A percentile compares a stretch with the other conserved stretches of the same genome.
Evolutionary conservation across 768 basidiomycete species (phyloP).

Genomic region (Hygrocybe punicea): DNA sequence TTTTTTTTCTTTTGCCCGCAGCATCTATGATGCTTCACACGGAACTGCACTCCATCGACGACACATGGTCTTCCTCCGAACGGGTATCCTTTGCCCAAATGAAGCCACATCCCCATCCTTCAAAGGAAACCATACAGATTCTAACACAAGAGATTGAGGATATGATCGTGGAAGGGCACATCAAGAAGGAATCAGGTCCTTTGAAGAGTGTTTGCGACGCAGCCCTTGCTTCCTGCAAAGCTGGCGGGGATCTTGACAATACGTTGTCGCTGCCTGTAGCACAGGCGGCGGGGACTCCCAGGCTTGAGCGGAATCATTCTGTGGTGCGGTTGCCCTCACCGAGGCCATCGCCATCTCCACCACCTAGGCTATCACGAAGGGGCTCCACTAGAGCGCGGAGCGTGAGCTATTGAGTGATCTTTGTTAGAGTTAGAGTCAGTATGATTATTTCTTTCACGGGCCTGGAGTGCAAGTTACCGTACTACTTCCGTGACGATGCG

Average conservation of each 20-base stretch:
- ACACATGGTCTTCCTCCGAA: slow-evolving; percentile 25
- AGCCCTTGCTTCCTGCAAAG: slow-evolving; percentile 26
- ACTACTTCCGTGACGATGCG: no score
- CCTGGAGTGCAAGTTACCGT: no score
- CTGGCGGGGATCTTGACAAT: no score
- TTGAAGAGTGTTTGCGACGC: slow-evolving; percentile 52
- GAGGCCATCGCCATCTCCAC: slow-evolving; percentile 8
- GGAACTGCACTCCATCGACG: slow-evolving; percentile 52
- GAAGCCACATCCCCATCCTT: slow-evolving; percentile 30
- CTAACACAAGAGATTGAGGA: slow-evolving; percentile 60
- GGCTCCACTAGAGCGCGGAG: slow-evolving; percentile 7
- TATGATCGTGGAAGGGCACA: slow-evolving; percentile 59
- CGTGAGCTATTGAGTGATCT: slow-evolving; percentile 1
- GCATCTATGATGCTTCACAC: slow-evolving; percentile 53
- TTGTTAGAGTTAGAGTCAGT: no score
- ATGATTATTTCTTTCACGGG: no score
- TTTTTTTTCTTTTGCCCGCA: slow-evolving; percentile 13
- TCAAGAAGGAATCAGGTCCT: slow-evolving; percentile 56
- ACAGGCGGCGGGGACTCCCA: no score
- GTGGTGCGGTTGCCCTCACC: no score
- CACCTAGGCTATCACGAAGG: background rate
- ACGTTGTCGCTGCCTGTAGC: no score
- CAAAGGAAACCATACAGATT: slow-evolving; percentile 37
- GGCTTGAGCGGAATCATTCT: no score
- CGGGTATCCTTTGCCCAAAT: slow-evolving; percentile 39